phyloP scores from a whole-genome alignment of 2,329 filamentous ascomycete species.

The Xylaria sp. region DNA sequence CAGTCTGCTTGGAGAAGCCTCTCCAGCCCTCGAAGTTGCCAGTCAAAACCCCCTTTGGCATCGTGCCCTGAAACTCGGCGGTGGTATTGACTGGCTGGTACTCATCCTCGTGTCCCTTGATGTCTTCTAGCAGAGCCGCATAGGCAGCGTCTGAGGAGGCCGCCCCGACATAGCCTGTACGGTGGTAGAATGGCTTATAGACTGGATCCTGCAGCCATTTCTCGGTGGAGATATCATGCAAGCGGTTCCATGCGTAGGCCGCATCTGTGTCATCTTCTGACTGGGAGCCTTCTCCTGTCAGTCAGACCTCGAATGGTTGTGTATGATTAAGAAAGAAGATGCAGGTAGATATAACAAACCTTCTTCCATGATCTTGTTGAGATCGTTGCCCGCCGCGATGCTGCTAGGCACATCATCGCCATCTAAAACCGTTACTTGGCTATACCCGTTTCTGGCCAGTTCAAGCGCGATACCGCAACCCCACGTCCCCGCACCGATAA shows the following conservation, averaged over 20 bases:
- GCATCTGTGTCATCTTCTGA: conserved; percentile 36
- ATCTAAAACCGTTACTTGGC: conserved; percentile 31
- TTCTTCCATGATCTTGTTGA: conserved; percentile 31
- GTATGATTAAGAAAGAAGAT: conserved; percentile 30
- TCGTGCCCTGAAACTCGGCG: conserved; percentile 51
- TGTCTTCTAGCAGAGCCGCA: conserved; percentile 17
- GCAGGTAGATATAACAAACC: conserved; percentile 28
- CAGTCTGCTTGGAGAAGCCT: conserved; percentile 47
- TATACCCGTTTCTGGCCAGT: conserved; percentile 29
- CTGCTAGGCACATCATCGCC: conserved; percentile 26
- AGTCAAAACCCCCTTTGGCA: conserved; percentile 54
- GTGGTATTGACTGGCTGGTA: conserved; percentile 41
- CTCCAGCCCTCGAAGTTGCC: conserved; percentile 54
- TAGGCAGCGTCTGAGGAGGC: conserved; percentile 26
- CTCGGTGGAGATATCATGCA: conserved; percentile 32
- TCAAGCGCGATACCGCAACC: conserved; percentile 31
- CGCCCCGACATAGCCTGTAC: conserved; percentile 47
- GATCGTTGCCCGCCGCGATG: conserved; percentile 31
- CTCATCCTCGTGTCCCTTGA: conserved; percentile 22
- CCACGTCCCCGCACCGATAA: conserved; percentile 32
- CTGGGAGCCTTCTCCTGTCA: conserved; percentile 18
- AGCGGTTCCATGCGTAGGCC: conserved; percentile 39
- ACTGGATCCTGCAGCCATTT: conserved; percentile 47
- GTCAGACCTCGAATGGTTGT: too few relatives aligned
- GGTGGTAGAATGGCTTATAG: conserved; percentile 47